Evolutionary conservation across 169 alveolate genomes (phyloP), one percentile per base, ranked within the genome.

Genomic region (Nephromyces sp.): DNA sequence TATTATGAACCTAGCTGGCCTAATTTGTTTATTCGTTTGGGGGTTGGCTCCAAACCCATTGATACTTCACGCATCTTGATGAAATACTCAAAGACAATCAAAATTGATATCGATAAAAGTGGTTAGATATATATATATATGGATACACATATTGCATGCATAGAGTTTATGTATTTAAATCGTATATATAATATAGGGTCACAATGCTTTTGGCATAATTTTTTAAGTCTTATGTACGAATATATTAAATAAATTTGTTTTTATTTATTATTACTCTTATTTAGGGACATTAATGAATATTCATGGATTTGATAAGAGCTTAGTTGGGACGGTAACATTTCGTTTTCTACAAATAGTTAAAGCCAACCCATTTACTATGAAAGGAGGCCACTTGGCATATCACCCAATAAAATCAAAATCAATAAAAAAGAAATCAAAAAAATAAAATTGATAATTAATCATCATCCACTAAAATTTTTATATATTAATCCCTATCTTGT

Each of bases 331-430:
- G 33, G 86, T 87, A 53, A 76, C 89, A 6, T 81, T 83, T 78
- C 81, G 90, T 28, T 79, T 89, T 25, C 87, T 83, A 78, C 75
- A 77, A 70, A 72, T 82, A 4, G 89, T 87, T n/a, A 77, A 87
- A 70, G 91, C 90, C 53, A 89, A 89, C 51, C 92, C 89, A 8
- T 89, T 87, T 66, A 89, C 94, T 32, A 85, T 85, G 83, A 89
- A 89, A 76, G 94, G 94, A 2, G 94, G 91, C 3, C 91, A 87
- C 52, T 84, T 89, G 30, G 90, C 89, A 2, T 68, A 81, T 29
- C 79, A 87, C 62, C 90, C 90, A 22, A 83, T 88, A 32, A 87
- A 82, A 51, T 83, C 82, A 76, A 89, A 89, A 70, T 72, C 82
- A 25, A 72, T 87, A 21, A 85, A 79, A 70, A 89, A 87, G 74